A percentile compares a stretch with the other conserved stretches of the same genome.
phyloP scores from a whole-genome alignment of 2,329 filamentous ascomycete species.

The Calonectria crousiana region DNA sequence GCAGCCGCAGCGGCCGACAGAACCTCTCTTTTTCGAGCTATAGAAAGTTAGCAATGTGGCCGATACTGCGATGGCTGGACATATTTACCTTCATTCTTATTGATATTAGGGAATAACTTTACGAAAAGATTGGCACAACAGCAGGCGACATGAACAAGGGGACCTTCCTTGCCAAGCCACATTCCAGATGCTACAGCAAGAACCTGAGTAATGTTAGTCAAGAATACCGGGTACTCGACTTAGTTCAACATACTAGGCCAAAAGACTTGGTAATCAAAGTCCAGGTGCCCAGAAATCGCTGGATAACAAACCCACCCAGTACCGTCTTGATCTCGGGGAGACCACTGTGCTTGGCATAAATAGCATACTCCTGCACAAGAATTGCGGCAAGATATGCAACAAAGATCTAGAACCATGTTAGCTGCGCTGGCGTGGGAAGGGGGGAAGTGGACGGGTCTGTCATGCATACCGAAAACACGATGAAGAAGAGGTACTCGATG shows the following conservation, averaged over 20 bases:
- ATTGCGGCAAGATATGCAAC: slow-evolving; percentile 84
- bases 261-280: slow-evolving; percentile 91
- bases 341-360: slow-evolving; percentile 93
- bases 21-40: slow-evolving; percentile 89
- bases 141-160: slow-evolving; percentile 94
- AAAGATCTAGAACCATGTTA: slow-evolving; percentile 65
- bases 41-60: neutral
- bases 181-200: slow-evolving; percentile 93
- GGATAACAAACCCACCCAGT: slow-evolving; percentile 92
- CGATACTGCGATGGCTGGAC: slow-evolving; percentile 15
- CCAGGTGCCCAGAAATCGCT: slow-evolving; percentile 87
- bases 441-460: neutral
- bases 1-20: slow-evolving; percentile 92
- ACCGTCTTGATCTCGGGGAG: slow-evolving; percentile 99
- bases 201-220: slow-evolving; percentile 66
- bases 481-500: slow-evolving; percentile 88
- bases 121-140: slow-evolving; percentile 96
- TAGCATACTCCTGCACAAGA: slow-evolving; percentile 85
- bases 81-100: slow-evolving; percentile 81
- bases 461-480: slow-evolving; percentile 79
- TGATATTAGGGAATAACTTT: slow-evolving; percentile 84
- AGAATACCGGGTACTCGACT: neutral
- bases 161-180: slow-evolving; percentile 97
- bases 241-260: slow-evolving; percentile 73
- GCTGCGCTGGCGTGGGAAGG: neutral